These are phyloP conservation scores for Podospora pseudopauciseta DNA, from an alignment of 495 filamentous ascomycete genomes.

Conservation along the genomic window DNA sequence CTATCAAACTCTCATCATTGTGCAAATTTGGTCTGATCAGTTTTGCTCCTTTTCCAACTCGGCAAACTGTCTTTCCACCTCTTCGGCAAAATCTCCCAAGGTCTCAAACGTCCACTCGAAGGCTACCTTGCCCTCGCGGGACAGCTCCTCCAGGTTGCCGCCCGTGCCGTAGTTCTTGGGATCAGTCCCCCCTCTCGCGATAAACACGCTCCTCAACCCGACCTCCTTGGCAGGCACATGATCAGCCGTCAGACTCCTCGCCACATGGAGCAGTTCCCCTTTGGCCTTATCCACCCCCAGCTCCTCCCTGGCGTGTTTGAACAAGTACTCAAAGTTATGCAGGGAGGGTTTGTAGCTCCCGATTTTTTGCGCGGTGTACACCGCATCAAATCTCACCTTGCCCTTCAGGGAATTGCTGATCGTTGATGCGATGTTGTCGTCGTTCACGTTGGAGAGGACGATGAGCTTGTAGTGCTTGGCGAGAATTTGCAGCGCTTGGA, in stretches of 20 bases:
- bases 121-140: slow-evolving; percentile 40
- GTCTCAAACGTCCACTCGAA: slow-evolving; percentile 55
- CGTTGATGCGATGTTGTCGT: slow-evolving; percentile 55
- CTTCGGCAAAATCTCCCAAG: slow-evolving; percentile 68
- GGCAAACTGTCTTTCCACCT: slow-evolving; percentile 54
- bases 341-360: slow-evolving; percentile 71
- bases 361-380: slow-evolving; percentile 72
- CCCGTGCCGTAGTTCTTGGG: slow-evolving; percentile 43
- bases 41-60: slow-evolving; percentile 21
- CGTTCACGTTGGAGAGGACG: slow-evolving; percentile 70
- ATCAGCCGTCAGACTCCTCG: slow-evolving; percentile 66
- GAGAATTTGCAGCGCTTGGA: slow-evolving; percentile 55
- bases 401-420: slow-evolving; percentile 42
- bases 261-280: slow-evolving; percentile 62
- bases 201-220: slow-evolving; percentile 66
- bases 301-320: slow-evolving; percentile 49
- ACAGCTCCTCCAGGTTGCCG: slow-evolving; percentile 36
- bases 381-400: slow-evolving; percentile 54
- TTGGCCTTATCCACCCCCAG: slow-evolving; percentile 52
- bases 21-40: no score
- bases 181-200: slow-evolving; percentile 54
- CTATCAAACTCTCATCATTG: neutral
- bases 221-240: slow-evolving; percentile 63
- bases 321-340: slow-evolving; percentile 64
- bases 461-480: slow-evolving; percentile 61